These are phyloP conservation scores for Tuber umbilicatum DNA, from an alignment of 495 filamentous ascomycete genomes.

Conservation along the genomic window DNA sequence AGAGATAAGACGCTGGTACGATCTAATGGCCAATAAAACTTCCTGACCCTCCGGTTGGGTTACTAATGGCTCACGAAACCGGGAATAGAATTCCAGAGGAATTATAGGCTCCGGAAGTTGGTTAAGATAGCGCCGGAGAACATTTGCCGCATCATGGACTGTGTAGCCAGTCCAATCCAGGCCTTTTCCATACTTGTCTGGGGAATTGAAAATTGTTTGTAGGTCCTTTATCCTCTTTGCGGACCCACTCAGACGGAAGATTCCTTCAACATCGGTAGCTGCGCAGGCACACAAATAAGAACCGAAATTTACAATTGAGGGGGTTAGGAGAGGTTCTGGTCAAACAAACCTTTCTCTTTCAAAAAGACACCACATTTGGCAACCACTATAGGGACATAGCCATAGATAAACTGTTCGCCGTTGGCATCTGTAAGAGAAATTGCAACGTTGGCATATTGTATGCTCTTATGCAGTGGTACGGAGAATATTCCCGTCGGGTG, in stretches of 20 bases:
- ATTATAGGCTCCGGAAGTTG: constrained; percentile 94
- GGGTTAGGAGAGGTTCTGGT: constrained; percentile 8
- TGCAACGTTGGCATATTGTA: constrained; percentile 96
- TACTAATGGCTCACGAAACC: constrained; percentile 81
- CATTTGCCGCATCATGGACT: constrained; percentile 96
- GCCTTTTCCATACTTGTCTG: constrained; percentile 93
- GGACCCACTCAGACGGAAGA: constrained; percentile 94
- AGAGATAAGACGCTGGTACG: constrained; percentile 84
- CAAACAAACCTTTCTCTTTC: constrained; percentile 81
- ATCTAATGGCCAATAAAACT: constrained; percentile 63
- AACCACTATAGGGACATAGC: constrained; percentile 97
- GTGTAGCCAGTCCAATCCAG: constrained; percentile 97
- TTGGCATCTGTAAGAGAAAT: constrained; percentile 89
- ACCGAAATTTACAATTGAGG: constrained; percentile 15
- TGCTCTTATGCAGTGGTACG: constrained; percentile 87
- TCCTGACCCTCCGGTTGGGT: constrained; percentile 59
- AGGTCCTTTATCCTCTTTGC: constrained; percentile 97
- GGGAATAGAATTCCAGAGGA: constrained; percentile 85
- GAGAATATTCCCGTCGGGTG: constrained; percentile 63
- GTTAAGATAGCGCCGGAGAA: constrained; percentile 90
- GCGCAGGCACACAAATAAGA: constrained; percentile 17
- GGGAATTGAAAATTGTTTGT: constrained; percentile 83
- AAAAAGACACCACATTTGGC: constrained; percentile 97
- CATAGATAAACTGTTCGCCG: constrained; percentile 93
- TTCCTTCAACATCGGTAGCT: constrained; percentile 96